Percentiles rank a stretch among this genome's conserved stretches.
phyloP scores from a whole-genome alignment of 2,329 filamentous ascomycete species.

The Botrytis medusae region DNA sequence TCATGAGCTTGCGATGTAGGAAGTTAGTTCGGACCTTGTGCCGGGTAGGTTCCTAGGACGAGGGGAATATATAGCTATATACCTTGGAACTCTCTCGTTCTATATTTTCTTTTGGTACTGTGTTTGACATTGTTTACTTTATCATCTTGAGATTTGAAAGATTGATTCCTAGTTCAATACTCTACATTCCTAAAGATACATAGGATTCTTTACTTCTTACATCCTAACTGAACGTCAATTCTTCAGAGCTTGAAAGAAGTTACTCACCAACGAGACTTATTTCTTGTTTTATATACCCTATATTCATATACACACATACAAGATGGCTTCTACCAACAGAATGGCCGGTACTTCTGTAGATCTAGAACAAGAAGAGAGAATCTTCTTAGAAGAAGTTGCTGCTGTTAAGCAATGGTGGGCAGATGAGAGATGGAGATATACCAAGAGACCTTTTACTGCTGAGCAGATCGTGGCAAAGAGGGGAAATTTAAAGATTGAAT shows the following conservation, averaged over 20 bases:
- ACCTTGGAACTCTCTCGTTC: not conserved
- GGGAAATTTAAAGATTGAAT: conserved; percentile 85
- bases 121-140: not conserved
- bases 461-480: conserved; percentile 97
- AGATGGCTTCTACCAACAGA: conserved; percentile 42
- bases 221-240: not conserved
- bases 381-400: conserved; percentile 71
- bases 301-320: conserved; percentile 22
- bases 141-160: not conserved
- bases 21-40: conserved; percentile 25
- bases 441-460: conserved; percentile 88
- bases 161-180: not conserved
- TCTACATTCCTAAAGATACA: conserved; percentile 9
- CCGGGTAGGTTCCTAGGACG: not conserved
- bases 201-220: not conserved
- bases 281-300: conserved; percentile 20
- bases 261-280: not conserved
- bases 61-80: not conserved
- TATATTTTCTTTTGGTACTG: not conserved
- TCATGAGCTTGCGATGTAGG: conserved; percentile 3
- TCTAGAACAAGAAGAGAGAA: conserved; percentile 55
- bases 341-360: conserved; percentile 60
- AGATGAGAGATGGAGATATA: conserved; percentile 88
- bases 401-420: conserved; percentile 93
- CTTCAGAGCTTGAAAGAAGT: conserved; percentile 4